These are phyloP conservation scores for Metroxylon sagu DNA, from an alignment of 176 grass and related monocot species.

Conservation along the genomic window DNA sequence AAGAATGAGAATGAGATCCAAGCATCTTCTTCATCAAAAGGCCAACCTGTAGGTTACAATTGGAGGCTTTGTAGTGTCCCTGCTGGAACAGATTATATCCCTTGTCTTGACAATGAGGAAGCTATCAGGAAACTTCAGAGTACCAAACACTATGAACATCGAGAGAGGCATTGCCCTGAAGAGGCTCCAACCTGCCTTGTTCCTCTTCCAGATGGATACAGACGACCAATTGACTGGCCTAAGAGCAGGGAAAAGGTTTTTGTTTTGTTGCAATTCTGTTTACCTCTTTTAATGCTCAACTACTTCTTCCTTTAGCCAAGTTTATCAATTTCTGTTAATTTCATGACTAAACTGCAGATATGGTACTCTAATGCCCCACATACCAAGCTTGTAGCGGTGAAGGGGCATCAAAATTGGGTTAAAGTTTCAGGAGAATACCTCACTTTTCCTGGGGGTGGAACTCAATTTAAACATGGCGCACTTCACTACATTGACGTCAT, in stretches of 20 bases:
- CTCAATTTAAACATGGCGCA: conserved; percentile 92
- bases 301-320: conserved; percentile 5
- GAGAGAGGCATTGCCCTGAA: conserved; percentile 93
- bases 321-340: no score
- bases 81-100: conserved; percentile 67
- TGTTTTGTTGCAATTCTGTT: conserved; percentile 15
- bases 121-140: conserved; percentile 74
- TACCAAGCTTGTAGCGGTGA: conserved; percentile 71
- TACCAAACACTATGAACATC: conserved; percentile 92
- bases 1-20: conserved; percentile 72
- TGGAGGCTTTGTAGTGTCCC: conserved; percentile 82
- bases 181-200: conserved; percentile 81
- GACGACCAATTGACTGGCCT: conserved; percentile 61
- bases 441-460: conserved; percentile 88
- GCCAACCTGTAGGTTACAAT: conserved; percentile 33
- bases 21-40: conserved; percentile 32
- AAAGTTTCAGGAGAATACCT: conserved; percentile 92
- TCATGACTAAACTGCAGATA: conserved; percentile 34
- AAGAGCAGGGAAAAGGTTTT: conserved; percentile 81
- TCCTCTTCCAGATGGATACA: conserved; percentile 74
- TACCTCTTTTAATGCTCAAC: conserved; percentile 9
- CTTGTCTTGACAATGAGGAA: conserved; percentile 95
- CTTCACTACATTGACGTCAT: conserved; percentile 94
- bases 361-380: conserved; percentile 94
- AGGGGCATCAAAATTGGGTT: conserved; percentile 99